phyloP scores from a whole-genome alignment of 2,329 filamentous ascomycete genomes.

The Lachnellula suecica region DNA sequence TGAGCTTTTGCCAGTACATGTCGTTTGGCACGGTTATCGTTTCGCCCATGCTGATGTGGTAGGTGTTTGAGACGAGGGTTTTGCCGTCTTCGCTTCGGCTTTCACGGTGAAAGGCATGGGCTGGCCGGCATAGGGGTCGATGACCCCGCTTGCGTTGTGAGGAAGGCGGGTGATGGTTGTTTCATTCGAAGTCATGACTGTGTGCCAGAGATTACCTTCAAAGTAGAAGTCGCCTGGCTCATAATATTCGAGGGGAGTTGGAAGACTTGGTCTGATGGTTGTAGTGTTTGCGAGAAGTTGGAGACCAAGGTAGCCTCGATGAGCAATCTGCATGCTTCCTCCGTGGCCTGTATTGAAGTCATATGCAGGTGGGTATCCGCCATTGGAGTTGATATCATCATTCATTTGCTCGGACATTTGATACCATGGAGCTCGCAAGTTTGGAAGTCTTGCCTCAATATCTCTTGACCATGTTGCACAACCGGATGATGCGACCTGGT shows the following conservation, averaged over 20 bases:
- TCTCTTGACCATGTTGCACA: constrained; percentile 69
- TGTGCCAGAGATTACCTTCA: constrained; percentile 6
- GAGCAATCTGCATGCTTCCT: constrained; percentile 64
- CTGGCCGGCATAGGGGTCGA: constrained; percentile 2
- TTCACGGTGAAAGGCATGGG: constrained; percentile 46
- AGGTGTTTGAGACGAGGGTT: constrained; percentile 28
- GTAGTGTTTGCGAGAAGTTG: constrained; percentile 58
- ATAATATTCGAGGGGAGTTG: constrained; percentile 52
- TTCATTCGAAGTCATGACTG: constrained; percentile 36
- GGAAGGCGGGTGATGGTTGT: constrained; percentile 55
- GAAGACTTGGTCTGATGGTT: constrained; percentile 63
- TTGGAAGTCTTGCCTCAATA: constrained; percentile 61
- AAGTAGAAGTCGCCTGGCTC: constrained; percentile 25
- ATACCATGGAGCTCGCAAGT: constrained; percentile 65
- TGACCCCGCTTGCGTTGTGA: constrained; percentile 28
- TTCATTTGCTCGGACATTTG: constrained; percentile 68
- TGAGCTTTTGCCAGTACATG: constrained; percentile 48
- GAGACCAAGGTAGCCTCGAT: constrained; percentile 68
- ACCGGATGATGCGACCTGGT: constrained; percentile 63
- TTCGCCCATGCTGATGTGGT: constrained; percentile 42
- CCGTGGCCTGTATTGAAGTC: constrained; percentile 72
- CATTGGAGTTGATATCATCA: constrained; percentile 58
- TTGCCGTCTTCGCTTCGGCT: no score
- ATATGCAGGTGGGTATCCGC: constrained; percentile 66
- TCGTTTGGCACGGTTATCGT: constrained; percentile 54